Base-by-base conservation (phyloP, 1,139 yeast genomes). In the Yueomyces sp. region DNA sequence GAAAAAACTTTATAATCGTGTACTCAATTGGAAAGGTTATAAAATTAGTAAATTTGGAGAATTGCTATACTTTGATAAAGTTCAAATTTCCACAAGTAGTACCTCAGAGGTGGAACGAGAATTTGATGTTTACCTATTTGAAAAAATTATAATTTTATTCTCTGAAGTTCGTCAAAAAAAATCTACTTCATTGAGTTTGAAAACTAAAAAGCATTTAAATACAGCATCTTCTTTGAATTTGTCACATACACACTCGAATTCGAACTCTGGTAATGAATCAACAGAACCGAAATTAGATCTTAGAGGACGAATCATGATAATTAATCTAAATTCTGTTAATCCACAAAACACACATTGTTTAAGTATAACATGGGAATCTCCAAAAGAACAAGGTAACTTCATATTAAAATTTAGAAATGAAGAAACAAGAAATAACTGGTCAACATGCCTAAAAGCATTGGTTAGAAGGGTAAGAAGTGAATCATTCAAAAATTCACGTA, bases 1-100 rank as follows among this genome's bases (percentile, higher is more conserved):
- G 40, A 77, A 75, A 51, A 82, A 80, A 44, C 69, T 91, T 39
- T 71, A 74, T 43, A 83, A 77, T 37, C 72, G 91, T 46, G 93
- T 89, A 9, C 69, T 73, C 37, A 94, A 89, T 62, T 91, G 98
- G 98, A 76, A 89, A 53, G 97, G 96, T n/a, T 89, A 86, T 62
- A 79, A 79, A 49, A 68, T 84, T 42, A 73, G 72, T 47, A 84
- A 80, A 52, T 86, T 87, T 63, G 98, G 99, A 30, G 94, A 84
- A 47, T 70, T 91, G 44, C 64, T 89, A 41, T 78, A 79, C 57
- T 85, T 80, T 55, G 95, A 91, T 42, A 67, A 71, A 36, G 91
- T 85, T 39, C 79, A 81, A 2, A 95, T 91, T 11, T 65, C 69
- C 1, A 65, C 66, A 27, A 56, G 52, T 42, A 63, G 63, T 39